Base-by-base conservation (phyloP, 2,329 filamentous ascomycete genomes). In the Westerdykella aurantiaca region DNA sequence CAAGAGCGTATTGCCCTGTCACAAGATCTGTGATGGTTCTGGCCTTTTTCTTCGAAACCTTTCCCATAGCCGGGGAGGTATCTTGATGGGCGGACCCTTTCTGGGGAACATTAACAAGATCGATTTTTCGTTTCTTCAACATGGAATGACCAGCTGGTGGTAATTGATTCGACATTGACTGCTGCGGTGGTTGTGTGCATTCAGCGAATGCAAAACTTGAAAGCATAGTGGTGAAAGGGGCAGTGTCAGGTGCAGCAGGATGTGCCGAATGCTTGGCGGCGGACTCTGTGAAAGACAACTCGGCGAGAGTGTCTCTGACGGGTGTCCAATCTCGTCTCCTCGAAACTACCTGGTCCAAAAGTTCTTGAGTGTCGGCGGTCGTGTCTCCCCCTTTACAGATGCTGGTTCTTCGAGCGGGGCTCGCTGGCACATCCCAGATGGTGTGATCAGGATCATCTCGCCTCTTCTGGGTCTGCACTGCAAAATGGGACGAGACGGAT, bases 1-100 rank as follows among this genome's bases (percentile, higher is more conserved):
- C 51, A 3, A 41, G 37, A 5, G 50, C 53, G 42, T 69, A 69
- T 38, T 66, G 61, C 7, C 53, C 60, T 4, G 63, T 69, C 1
- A 66, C 64, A 2, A 67, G 49, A 25, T 68, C 66, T 44, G 66
- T 69, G 18, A 69, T 68, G 4, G 66, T 69, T n/a, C 61, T 54
- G 6, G 63, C 42, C 37, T 67, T 69, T 55, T 67, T 68, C 45
- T 65, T 69, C 0, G 61, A 58, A 3, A 58, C 61, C 49, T 64
- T 67, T 12, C 52, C 56, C 34, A 65, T 66, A 16, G 61, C 57
- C 6, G 58, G 56, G 1, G 61, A 62, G 4, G 55, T 45, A 16
- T 56, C 50, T 33, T 56, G 47, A 2, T 54, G 56, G 34, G 39
- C 44, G 12, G 43, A 38, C 17, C 58, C 53, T n/a, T 61, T 52